Evolutionary conservation across 75 land plant genomes (phyloP).

Genomic region (Adiantum capillusveneris): DNA sequence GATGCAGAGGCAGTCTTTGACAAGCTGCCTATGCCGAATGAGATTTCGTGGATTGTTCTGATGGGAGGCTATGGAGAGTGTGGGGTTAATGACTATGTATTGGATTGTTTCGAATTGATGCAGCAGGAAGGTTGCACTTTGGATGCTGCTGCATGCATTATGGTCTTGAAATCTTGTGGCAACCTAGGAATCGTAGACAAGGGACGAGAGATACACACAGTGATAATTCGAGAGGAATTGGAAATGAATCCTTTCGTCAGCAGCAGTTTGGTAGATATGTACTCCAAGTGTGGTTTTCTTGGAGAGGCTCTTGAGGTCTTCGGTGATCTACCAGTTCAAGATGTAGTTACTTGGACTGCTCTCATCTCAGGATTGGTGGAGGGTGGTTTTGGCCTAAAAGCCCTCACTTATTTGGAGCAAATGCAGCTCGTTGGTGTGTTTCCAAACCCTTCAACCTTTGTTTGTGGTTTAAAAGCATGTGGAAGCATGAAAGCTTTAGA

Average conservation of each 20-base stretch:
- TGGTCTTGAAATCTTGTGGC: conserved; percentile 10
- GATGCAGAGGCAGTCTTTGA: neutral
- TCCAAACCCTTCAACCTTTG: neutral
- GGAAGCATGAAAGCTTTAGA: neutral
- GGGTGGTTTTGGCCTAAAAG: conserved; percentile 9
- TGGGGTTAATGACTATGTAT: neutral
- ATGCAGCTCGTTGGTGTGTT: conserved; percentile 9
- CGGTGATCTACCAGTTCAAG: conserved; percentile 38
- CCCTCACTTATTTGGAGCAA: conserved; percentile 26
- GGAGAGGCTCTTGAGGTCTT: conserved; percentile 39
- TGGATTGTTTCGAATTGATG: neutral
- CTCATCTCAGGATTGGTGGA: conserved; percentile 32
- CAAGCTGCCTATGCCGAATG: neutral
- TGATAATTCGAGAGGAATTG: conserved; percentile 1
- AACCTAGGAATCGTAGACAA: conserved; percentile 5
- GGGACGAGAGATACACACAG: conserved; percentile 8
- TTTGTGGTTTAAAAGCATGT: conserved; percentile 1
- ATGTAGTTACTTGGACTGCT: conserved; percentile 52
- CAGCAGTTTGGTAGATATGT: conserved; percentile 52
- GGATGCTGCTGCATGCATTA: neutral
- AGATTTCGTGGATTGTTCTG: conserved; percentile 1
- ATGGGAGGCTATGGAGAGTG: conserved; percentile 4
- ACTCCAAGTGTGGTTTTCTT: conserved; percentile 35
- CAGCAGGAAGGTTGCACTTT: too few species aligned
- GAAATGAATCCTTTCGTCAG: conserved; percentile 7